Evolutionary conservation across 352 stramenopile genomes (phyloP), one percentile per base, ranked within the genome.

Genomic region (Globisporangium heterothallicum): DNA sequence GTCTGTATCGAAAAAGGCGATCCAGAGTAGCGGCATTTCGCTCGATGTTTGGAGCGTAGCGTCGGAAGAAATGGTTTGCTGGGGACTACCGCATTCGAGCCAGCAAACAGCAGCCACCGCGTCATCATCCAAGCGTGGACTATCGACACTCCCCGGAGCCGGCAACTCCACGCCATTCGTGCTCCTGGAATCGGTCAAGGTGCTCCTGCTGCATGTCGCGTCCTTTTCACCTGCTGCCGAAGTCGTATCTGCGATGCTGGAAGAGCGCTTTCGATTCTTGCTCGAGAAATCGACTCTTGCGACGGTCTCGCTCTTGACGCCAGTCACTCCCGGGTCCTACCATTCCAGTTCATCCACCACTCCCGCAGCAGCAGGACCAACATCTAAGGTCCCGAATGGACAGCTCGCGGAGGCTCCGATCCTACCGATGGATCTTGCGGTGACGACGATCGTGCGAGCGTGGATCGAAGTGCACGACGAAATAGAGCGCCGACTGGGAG

Each of bases 141-240:
- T 47, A 19, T n/a, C 29, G 9, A 6, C 22, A 14, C 18, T 3
- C 18, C 19, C 38, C 13, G 21, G 21, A 16, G 3, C 12, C 27
- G 42, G 7, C 10, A 49, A 14, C 6, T 50, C 8, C n/a, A 24
- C 49, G 12, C 58, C 52, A 21, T 68, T 63, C 34, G 69, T 79
- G n/a, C 62, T 79, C 6, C 40, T 79, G 0, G 70, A 79, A 18
- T 71, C 66, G 0, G 70, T 63, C 46, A 72, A 74, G 46, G 58
- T 50, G 16, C 38, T 79, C 40, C 32, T 79, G 7, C 3, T 70
- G 18, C 63, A 76, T 27, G 46, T 76, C 18, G 61, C 63, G 42
- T 58, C 54, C 3, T 66, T 52, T 4, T 55, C 61, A 16, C 47
- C 58, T 7, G 61, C 59, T 1, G 30, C 52, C 3, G 38, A 58